A percentile compares a stretch with the other conserved stretches of the same genome.
Evolutionary conservation across 169 alveolate species (phyloP).

Genomic region (Eimeria brunetti): DNA sequence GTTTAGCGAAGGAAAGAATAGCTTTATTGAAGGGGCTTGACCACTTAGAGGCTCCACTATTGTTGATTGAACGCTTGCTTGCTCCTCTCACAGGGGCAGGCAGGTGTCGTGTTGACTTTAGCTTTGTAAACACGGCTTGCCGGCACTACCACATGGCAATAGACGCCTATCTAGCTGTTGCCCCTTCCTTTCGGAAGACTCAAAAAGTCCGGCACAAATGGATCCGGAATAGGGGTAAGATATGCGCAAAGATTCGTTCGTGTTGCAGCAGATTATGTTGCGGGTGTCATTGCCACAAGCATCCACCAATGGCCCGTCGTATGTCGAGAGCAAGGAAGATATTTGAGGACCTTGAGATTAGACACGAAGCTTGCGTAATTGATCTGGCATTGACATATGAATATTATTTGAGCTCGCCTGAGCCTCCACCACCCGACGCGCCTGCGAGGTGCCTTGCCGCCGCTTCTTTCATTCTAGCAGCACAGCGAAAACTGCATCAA

Average conservation of each 20-base stretch:
- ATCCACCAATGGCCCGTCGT: conserved; percentile 75
- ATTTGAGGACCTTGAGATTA: conserved; percentile 62
- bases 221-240: conserved; percentile 65
- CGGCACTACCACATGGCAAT: conserved; percentile 64
- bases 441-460: conserved; percentile 71
- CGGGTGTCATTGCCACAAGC: conserved; percentile 71
- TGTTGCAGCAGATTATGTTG: conserved; percentile 67
- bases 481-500: conserved; percentile 64
- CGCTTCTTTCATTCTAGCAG: conserved; percentile 47
- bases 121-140: conserved; percentile 65
- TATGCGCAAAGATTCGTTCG: conserved; percentile 40
- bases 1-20: conserved; percentile 62
- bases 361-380: conserved; percentile 51
- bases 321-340: conserved; percentile 64
- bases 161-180: conserved; percentile 56
- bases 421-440: conserved; percentile 68
- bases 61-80: conserved; percentile 62
- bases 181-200: conserved; percentile 64
- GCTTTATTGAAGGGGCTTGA: conserved; percentile 62
- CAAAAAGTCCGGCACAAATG: conserved; percentile 56
- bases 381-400: conserved; percentile 60
- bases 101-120: conserved; percentile 51
- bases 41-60: conserved; percentile 59
- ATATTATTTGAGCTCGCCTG: conserved; percentile 67
- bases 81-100: conserved; percentile 40